A percentile compares a stretch with the other conserved stretches of the same genome.
phyloP scores from a whole-genome alignment of 495 filamentous ascomycete species.

The Daldinia caldariorum region DNA sequence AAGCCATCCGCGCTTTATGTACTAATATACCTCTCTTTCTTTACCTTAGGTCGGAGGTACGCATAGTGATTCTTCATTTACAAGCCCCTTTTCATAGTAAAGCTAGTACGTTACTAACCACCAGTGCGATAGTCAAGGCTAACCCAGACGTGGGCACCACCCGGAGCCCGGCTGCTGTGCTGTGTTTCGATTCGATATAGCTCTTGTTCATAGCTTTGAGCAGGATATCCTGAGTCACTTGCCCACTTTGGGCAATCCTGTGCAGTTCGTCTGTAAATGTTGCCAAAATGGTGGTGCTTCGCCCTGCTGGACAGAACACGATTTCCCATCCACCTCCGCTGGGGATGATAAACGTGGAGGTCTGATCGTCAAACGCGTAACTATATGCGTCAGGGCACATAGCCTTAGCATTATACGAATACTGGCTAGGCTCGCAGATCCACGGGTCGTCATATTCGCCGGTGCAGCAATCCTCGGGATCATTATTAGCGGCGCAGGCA shows the following conservation, averaged over 20 bases:
- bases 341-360: conserved; percentile 79
- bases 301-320: conserved; percentile 76
- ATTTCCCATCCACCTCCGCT: conserved; percentile 77
- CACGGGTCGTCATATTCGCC: conserved; percentile 66
- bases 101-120: conserved; percentile 18
- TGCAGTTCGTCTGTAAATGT: conserved; percentile 58
- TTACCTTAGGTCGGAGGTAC: too few species aligned
- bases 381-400: conserved; percentile 87
- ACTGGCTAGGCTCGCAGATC: conserved; percentile 68
- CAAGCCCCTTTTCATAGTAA: not conserved
- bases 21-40: too few species aligned
- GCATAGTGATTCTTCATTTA: conserved; percentile 12
- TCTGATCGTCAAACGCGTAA: conserved; percentile 79
- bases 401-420: conserved; percentile 70
- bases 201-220: conserved; percentile 46
- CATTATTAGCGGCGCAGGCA: conserved; percentile 70
- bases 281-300: conserved; percentile 73
- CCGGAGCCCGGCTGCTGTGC: conserved; percentile 12
- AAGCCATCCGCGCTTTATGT: too few species aligned
- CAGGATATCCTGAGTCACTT: conserved; percentile 29
- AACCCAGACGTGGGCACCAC: not conserved
- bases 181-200: conserved; percentile 43
- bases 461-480: conserved; percentile 73
- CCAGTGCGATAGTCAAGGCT: conserved; percentile 4
- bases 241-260: conserved; percentile 44